phyloP scores from a whole-genome alignment of 345 rosid genomes.

The Lumnitzera racemosa region DNA sequence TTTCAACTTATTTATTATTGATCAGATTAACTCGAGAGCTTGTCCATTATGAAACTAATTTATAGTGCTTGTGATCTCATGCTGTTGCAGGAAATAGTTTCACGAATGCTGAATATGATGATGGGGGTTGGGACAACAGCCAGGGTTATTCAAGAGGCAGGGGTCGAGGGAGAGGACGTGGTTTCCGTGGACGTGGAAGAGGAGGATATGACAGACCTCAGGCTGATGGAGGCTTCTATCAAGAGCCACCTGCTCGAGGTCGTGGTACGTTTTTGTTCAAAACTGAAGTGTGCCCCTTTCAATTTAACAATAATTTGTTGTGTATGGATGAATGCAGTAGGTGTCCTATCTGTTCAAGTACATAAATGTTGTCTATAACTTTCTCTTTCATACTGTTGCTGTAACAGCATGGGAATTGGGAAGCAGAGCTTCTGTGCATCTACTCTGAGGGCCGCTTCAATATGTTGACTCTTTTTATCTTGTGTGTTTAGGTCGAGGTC shows the following conservation, averaged over 20 bases:
- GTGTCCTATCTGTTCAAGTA: too few relatives aligned
- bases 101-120: slow-evolving; percentile 20
- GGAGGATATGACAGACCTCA: slow-evolving; percentile 64
- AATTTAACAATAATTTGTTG: too few relatives aligned
- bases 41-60: neutral
- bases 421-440: too few relatives aligned
- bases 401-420: too few relatives aligned
- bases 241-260: slow-evolving; percentile 45
- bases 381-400: too few relatives aligned
- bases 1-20: too few relatives aligned
- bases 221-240: slow-evolving; percentile 54
- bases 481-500: slow-evolving; percentile 49
- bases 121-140: slow-evolving; percentile 39
- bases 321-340: too few relatives aligned
- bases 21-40: neutral
- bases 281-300: neutral
- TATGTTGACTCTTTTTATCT: neutral
- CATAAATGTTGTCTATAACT: too few relatives aligned
- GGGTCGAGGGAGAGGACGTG: slow-evolving; percentile 42
- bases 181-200: slow-evolving; percentile 36
- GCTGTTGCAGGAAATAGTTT: slow-evolving; percentile 20
- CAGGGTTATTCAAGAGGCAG: slow-evolving; percentile 36
- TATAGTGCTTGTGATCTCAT: neutral
- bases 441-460: neutral
- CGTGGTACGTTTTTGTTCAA: slow-evolving; percentile 16